These are phyloP conservation scores for Serendipita sp. DNA, from an alignment of 768 basidiomycete species.

Conservation along the genomic window DNA sequence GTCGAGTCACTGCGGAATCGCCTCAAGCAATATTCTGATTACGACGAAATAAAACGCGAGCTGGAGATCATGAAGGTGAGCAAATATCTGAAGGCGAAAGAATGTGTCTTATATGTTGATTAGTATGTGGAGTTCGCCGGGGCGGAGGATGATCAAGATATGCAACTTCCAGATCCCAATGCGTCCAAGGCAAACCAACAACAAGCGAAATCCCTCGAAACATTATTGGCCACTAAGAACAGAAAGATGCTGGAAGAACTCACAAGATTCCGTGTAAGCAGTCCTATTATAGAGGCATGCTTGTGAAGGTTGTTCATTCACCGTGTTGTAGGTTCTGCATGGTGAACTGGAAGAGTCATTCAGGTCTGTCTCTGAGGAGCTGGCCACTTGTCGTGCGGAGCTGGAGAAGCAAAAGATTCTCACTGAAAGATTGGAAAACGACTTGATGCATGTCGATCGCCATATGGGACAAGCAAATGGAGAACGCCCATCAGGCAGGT, in stretches of 20 bases:
- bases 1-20: slow-evolving; percentile 50
- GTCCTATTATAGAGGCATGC: not conserved
- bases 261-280: slow-evolving; percentile 67
- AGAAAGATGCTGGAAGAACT: slow-evolving; percentile 82
- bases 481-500: slow-evolving; percentile 15
- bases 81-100: not conserved
- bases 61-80: slow-evolving; percentile 94
- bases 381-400: slow-evolving; percentile 43
- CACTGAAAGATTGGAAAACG: slow-evolving; percentile 85
- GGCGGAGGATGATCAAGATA: slow-evolving; percentile 39
- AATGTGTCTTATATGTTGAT: not conserved
- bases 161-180: slow-evolving; percentile 77
- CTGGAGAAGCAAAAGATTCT: slow-evolving; percentile 61
- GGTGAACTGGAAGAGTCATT: slow-evolving; percentile 63
- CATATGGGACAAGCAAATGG: slow-evolving; percentile 25
- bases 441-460: slow-evolving; percentile 67
- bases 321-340: slow-evolving; percentile 48
- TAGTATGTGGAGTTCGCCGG: slow-evolving; percentile 95
- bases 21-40: slow-evolving; percentile 63
- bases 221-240: slow-evolving; percentile 84
- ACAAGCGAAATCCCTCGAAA: slow-evolving; percentile 72
- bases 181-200: slow-evolving; percentile 62
- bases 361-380: slow-evolving; percentile 36
- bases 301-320: not conserved
- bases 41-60: slow-evolving; percentile 96